Percentiles rank a stretch among this genome's conserved stretches.
These are phyloP conservation scores for Saccharum officinarum DNA, from an alignment of 176 grass and related monocot genomes.

Conservation along the genomic window DNA sequence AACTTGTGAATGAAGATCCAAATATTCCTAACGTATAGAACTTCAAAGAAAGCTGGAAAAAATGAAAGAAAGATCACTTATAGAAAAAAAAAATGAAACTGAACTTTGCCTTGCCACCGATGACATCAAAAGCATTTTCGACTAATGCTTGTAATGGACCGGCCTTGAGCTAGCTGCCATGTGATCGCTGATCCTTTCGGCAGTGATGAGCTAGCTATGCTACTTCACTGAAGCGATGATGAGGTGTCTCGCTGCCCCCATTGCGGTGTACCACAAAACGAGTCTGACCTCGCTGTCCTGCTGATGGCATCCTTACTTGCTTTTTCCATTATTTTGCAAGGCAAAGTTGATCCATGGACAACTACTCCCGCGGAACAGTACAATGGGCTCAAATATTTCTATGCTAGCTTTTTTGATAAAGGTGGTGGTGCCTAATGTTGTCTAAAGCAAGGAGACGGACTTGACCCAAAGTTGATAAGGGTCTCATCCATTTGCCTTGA, in stretches of 20 bases:
- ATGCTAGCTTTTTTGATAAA: conserved; percentile 17
- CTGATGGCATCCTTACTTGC: conserved; percentile 5
- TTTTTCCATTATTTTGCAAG: conserved; percentile 20
- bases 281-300: conserved; percentile 35
- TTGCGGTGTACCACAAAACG: not conserved
- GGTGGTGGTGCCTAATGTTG: conserved; percentile 5
- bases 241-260: conserved; percentile 8
- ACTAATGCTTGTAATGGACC: not conserved
- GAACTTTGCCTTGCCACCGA: no score
- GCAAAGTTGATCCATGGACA: conserved; percentile 25
- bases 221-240: not conserved
- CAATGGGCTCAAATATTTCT: conserved; percentile 22
- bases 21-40: not conserved
- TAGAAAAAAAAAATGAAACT: not conserved
- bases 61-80: not conserved
- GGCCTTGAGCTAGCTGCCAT: not conserved
- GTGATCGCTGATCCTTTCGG: conserved; percentile 10
- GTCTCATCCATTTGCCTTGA: conserved; percentile 12
- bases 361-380: conserved; percentile 7
- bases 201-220: not conserved
- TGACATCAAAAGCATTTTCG: not conserved
- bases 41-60: not conserved
- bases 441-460: conserved; percentile 9
- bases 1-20: not conserved
- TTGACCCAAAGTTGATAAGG: not conserved